These are phyloP conservation scores for Royoungia palumana DNA, from an alignment of 768 basidiomycete species.

Conservation along the genomic window DNA sequence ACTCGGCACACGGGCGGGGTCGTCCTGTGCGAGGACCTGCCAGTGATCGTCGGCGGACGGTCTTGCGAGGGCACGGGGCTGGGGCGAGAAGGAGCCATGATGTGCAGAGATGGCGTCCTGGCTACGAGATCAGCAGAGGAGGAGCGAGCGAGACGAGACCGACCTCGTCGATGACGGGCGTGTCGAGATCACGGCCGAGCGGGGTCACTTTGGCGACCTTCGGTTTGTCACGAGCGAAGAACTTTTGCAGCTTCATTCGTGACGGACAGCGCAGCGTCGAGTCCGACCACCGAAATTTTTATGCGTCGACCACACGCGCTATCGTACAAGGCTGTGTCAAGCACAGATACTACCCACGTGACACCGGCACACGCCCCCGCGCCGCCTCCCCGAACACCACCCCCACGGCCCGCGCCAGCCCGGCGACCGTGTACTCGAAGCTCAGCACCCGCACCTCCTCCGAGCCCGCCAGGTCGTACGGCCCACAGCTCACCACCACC, in stretches of 20 bases:
- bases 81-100: slow-evolving; percentile 12
- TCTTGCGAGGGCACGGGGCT: slow-evolving; percentile 26
- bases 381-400: slow-evolving; percentile 42
- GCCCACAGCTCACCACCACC: slow-evolving; percentile 59
- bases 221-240: slow-evolving; percentile 52
- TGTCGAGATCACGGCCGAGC: slow-evolving; percentile 22
- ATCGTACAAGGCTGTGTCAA: slow-evolving; percentile 21
- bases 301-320: slow-evolving; percentile 3
- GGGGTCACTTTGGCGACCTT: slow-evolving; percentile 35
- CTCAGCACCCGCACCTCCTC: no score
- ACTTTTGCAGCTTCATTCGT: slow-evolving; percentile 51
- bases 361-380: slow-evolving; percentile 17
- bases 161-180: slow-evolving; percentile 29
- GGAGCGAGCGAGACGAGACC: not conserved
- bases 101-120: slow-evolving; percentile 29
- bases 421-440: slow-evolving; percentile 59
- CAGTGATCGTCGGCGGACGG: slow-evolving; percentile 43
- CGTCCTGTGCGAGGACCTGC: slow-evolving; percentile 40
- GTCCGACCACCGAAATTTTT: no score
- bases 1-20: slow-evolving; percentile 16
- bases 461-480: slow-evolving; percentile 58
- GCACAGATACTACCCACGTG: slow-evolving; percentile 21
- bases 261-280: not conserved
- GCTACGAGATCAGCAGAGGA: not conserved
- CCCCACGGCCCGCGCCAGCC: slow-evolving; percentile 42